A percentile compares a stretch with the other conserved stretches of the same genome.
Evolutionary conservation across 306 rosid species (phyloP).

Genomic region (Medicago ruthenica): DNA sequence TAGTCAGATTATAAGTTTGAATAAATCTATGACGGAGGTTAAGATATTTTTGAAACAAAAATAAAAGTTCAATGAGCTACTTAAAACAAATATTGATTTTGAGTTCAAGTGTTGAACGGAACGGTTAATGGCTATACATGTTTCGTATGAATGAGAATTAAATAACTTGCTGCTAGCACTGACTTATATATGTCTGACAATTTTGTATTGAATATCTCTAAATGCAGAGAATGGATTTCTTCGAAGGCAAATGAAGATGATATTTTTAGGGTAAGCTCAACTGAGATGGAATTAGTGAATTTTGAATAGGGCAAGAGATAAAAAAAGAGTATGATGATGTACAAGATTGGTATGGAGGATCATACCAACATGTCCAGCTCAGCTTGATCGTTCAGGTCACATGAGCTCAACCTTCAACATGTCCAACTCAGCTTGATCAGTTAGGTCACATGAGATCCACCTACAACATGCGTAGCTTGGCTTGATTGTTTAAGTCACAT

Average conservation of each 20-base stretch:
- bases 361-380: too few species aligned
- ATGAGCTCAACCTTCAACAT: too few species aligned
- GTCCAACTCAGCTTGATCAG: too few species aligned
- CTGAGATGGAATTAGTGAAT: constrained; percentile 78
- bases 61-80: too few species aligned
- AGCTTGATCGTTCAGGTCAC: too few species aligned
- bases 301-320: constrained; percentile 66
- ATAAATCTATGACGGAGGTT: too few species aligned
- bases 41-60: too few species aligned
- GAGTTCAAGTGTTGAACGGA: constrained; percentile 16
- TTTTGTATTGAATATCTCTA: constrained; percentile 22
- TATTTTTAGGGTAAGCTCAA: constrained; percentile 56
- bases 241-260: constrained; percentile 43
- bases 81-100: neutral
- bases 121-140: neutral
- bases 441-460: too few species aligned
- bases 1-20: too few species aligned
- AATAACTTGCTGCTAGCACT: neutral
- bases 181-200: constrained; percentile 9
- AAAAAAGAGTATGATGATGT: constrained; percentile 55
- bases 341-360: too few species aligned
- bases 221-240: constrained; percentile 42
- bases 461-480: too few species aligned
- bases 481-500: too few species aligned
- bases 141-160: neutral